Percentiles rank a stretch among this genome's conserved stretches.
Conservation (phyloP, 108 stramenopile species). For the Halocafeteria seosinensis region DNA sequence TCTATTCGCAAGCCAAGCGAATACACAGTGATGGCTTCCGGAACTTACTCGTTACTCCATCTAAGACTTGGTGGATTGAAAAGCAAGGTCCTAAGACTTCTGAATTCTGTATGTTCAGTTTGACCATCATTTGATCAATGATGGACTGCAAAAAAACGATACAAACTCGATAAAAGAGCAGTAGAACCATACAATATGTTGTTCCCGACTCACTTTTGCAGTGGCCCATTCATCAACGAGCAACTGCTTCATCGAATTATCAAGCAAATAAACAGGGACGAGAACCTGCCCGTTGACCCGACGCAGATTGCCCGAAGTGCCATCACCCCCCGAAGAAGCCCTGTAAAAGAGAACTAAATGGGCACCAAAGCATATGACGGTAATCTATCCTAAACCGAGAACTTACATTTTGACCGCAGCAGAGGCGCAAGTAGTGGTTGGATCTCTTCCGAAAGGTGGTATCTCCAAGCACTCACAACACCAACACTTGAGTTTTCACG, state of each 20-base stretch:
- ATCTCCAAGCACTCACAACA: background rate
- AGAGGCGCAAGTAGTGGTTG: background rate
- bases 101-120: background rate
- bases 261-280: constrained; percentile 1
- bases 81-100: background rate
- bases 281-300: background rate
- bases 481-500: no score
- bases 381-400: background rate
- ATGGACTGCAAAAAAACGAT: background rate
- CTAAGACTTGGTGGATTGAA: background rate
- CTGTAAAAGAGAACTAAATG: background rate
- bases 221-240: constrained; percentile 1
- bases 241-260: constrained; percentile 1
- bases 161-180: no score
- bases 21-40: background rate
- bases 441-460: background rate
- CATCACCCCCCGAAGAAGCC: background rate
- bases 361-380: background rate
- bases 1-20: background rate
- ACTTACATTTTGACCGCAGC: background rate
- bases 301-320: background rate
- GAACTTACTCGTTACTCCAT: background rate
- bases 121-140: background rate
- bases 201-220: background rate
- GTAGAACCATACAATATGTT: no score